phyloP scores from a whole-genome alignment of 441 rosid genomes.

The Arabidopsis hybrid region DNA sequence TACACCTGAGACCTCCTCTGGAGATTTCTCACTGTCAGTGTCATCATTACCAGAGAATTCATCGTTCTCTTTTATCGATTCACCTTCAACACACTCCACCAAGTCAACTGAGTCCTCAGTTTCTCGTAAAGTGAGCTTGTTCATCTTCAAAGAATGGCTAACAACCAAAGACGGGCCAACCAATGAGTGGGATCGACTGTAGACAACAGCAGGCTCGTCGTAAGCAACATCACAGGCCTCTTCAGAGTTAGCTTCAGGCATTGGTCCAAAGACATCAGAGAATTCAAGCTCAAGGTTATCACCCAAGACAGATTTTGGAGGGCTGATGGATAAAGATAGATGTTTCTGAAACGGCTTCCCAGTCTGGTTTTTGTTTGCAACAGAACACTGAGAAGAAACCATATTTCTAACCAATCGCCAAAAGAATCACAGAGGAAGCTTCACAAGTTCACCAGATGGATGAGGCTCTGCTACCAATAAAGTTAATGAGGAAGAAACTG shows the following conservation, averaged over 20 bases:
- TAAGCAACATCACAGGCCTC: slow-evolving; percentile 53
- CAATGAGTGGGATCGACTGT: slow-evolving; percentile 82
- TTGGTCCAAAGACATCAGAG: slow-evolving; percentile 86
- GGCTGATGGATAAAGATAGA: slow-evolving; percentile 51
- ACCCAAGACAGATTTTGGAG: slow-evolving; percentile 52
- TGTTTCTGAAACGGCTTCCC: slow-evolving; percentile 51
- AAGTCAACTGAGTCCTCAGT: slow-evolving; percentile 55
- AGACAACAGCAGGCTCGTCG: slow-evolving; percentile 73
- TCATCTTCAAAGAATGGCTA: slow-evolving; percentile 67
- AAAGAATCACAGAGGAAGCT: slow-evolving; percentile 33
- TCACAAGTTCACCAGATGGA: slow-evolving; percentile 30
- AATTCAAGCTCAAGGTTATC: slow-evolving; percentile 77
- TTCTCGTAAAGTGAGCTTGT: slow-evolving; percentile 66
- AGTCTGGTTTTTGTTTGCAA: slow-evolving; percentile 42
- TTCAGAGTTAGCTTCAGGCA: slow-evolving; percentile 38
- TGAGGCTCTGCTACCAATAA: slow-evolving; percentile 48
- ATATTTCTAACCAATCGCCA: slow-evolving; percentile 50
- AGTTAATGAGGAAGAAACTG: slow-evolving; percentile 57
- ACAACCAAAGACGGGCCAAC: slow-evolving; percentile 77
- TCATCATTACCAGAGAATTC: slow-evolving; percentile 49
- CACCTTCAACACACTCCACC: slow-evolving; percentile 52
- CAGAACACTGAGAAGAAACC: slow-evolving; percentile 69
- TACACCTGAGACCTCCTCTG: slow-evolving; percentile 40
- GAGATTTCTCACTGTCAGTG: slow-evolving; percentile 37
- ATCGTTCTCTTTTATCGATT: slow-evolving; percentile 46